These are phyloP conservation scores for Suillus lakei DNA, from an alignment of 768 basidiomycete species.

Conservation along the genomic window DNA sequence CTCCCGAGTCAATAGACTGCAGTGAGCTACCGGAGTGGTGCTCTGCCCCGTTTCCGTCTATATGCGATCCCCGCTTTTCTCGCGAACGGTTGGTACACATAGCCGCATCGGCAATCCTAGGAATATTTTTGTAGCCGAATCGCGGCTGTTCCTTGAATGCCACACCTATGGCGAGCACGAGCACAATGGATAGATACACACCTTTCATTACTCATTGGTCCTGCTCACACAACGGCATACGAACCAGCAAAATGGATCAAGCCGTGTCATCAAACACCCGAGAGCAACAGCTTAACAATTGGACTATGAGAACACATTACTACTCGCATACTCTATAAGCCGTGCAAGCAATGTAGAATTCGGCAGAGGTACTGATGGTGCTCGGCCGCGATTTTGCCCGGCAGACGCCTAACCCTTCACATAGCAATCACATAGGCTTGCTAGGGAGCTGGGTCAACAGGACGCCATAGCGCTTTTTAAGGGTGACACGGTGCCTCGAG, in stretches of 20 bases:
- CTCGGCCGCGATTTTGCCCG: neutral
- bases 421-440: conserved; percentile 73
- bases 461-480: conserved; percentile 91
- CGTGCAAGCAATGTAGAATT: neutral
- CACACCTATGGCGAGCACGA: neutral
- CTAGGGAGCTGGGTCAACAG: conserved; percentile 88
- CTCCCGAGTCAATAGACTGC: neutral
- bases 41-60: neutral
- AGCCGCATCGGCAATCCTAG: neutral
- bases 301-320: conserved; percentile 1
- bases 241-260: neutral
- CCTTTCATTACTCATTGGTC: neutral
- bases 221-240: neutral
- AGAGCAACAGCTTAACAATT: neutral
- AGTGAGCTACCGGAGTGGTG: neutral
- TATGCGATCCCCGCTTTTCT: neutral
- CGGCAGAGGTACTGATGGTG: neutral
- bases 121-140: neutral
- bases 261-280: neutral
- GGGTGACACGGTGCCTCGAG: conserved; percentile 94
- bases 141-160: neutral
- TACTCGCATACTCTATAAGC: neutral
- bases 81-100: neutral
- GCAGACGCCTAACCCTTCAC: neutral
- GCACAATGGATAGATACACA: neutral